Evolutionary conservation across 225 moss, liverwort and hornwort species (phyloP).

Genomic region (Ulota crispa): DNA sequence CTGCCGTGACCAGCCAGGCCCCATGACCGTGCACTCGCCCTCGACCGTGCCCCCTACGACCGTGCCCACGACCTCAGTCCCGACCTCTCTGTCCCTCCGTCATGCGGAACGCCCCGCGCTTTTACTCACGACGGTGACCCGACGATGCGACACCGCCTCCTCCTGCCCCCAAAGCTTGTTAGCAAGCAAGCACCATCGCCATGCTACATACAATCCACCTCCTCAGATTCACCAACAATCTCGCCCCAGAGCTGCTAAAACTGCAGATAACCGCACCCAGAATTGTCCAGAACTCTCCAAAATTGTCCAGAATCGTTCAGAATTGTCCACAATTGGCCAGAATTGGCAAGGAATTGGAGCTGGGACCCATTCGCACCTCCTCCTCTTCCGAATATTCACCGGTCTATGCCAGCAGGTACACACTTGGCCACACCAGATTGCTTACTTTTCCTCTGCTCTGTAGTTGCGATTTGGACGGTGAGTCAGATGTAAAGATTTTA

Average conservation of each 20-base stretch:
- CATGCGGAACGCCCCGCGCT: neutral
- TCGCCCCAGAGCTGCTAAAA: neutral
- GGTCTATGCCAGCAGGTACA: neutral
- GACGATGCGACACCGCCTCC: neutral
- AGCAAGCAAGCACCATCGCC: neutral
- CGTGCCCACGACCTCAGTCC: neutral
- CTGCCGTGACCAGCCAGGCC: no score
- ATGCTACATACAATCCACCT: neutral
- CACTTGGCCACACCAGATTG: slow-evolving; percentile 15
- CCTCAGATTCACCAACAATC: neutral
- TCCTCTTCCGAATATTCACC: neutral
- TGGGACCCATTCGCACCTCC: slow-evolving; percentile 17
- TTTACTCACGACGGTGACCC: slow-evolving; percentile 15
- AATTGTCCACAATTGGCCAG: no score
- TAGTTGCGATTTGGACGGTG: neutral
- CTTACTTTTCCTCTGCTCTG: neutral
- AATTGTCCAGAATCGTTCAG: neutral
- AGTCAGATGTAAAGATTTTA: neutral
- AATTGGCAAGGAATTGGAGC: neutral
- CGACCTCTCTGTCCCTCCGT: neutral
- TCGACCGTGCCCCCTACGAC: slow-evolving; percentile 2
- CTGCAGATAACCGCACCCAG: no score
- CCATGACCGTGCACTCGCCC: slow-evolving; percentile 7
- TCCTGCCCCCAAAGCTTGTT: neutral
- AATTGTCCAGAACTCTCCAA: neutral